A percentile compares a stretch with the other conserved stretches of the same genome.
These are phyloP conservation scores for Verticillium klebahnii DNA, from an alignment of 2,329 filamentous ascomycete species.

Conservation along the genomic window DNA sequence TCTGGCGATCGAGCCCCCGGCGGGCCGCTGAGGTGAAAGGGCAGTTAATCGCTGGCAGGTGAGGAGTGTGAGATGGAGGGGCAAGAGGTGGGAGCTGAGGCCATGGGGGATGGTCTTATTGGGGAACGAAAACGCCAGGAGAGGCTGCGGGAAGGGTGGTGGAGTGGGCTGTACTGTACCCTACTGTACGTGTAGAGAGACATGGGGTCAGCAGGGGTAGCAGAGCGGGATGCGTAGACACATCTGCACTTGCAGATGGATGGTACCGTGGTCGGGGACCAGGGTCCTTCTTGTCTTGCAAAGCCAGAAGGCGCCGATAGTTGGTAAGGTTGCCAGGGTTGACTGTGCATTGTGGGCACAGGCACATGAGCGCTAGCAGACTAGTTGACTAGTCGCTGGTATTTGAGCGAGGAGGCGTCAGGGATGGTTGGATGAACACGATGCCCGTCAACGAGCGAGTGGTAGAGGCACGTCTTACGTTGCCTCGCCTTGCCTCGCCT, in stretches of 20 bases:
- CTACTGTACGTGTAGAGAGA: background rate
- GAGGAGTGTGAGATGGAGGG: background rate
- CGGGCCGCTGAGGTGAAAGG: background rate
- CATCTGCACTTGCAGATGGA: background rate
- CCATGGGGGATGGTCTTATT: background rate
- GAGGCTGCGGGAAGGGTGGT: background rate
- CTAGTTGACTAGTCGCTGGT: background rate
- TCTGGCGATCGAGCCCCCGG: background rate
- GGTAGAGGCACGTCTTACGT: background rate
- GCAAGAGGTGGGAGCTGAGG: background rate
- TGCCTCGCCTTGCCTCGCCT: background rate
- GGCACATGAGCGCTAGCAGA: background rate
- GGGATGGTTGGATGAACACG: background rate
- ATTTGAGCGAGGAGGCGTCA: background rate
- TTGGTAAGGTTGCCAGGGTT: background rate
- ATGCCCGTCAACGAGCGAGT: background rate
- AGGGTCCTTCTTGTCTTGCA: background rate
- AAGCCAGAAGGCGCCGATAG: background rate
- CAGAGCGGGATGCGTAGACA: background rate
- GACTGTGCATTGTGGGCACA: background rate
- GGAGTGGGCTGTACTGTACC: background rate
- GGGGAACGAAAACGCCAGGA: background rate
- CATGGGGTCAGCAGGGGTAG: background rate
- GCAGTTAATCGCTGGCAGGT: background rate
- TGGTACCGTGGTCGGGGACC: background rate